A percentile compares a stretch with the other conserved stretches of the same genome.
phyloP scores from a whole-genome alignment of 805 yeast species.

The Alloascoidea hylecoeti region DNA sequence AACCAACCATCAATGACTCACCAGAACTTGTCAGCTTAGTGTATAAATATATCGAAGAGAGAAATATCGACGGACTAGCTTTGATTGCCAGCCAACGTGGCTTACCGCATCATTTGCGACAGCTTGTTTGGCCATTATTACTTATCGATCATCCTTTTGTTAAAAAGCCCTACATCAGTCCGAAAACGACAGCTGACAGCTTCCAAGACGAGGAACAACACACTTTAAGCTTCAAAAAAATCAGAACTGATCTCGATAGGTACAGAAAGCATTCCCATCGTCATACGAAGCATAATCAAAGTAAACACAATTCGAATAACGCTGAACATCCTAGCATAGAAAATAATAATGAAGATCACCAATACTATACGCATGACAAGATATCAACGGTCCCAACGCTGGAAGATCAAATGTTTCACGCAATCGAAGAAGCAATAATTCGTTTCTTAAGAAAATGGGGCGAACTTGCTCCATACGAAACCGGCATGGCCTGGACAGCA shows the following conservation, averaged over 20 bases:
- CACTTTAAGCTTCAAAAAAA: slow-evolving; percentile 11
- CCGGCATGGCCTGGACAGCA: slow-evolving; percentile 81
- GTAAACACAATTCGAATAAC: background rate
- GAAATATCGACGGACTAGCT: slow-evolving; percentile 67
- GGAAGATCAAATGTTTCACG: slow-evolving; percentile 3
- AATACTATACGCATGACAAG: no score
- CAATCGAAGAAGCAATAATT: slow-evolving; percentile 42
- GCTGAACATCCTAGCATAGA: no score
- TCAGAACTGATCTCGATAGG: slow-evolving; percentile 16
- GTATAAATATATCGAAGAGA: slow-evolving; percentile 35
- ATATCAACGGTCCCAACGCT: background rate
- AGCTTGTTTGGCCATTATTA: slow-evolving; percentile 73
- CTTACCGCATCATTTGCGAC: slow-evolving; percentile 69
- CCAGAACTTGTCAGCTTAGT: slow-evolving; percentile 41
- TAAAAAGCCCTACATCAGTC: slow-evolving; percentile 46
- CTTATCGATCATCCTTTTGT: slow-evolving; percentile 80
- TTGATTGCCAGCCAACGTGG: slow-evolving; percentile 73
- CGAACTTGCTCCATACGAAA: slow-evolving; percentile 56
- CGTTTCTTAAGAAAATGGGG: slow-evolving; percentile 74
- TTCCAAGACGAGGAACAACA: background rate
- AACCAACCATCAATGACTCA: slow-evolving; percentile 28
- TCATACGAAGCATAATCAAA: background rate
- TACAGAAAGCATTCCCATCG: slow-evolving; percentile 10
- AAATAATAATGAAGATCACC: no score
- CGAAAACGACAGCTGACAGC: background rate